These are phyloP conservation scores for Neodidymelliopsis sp. DNA, from an alignment of 2,329 filamentous ascomycete genomes.

Conservation along the genomic window DNA sequence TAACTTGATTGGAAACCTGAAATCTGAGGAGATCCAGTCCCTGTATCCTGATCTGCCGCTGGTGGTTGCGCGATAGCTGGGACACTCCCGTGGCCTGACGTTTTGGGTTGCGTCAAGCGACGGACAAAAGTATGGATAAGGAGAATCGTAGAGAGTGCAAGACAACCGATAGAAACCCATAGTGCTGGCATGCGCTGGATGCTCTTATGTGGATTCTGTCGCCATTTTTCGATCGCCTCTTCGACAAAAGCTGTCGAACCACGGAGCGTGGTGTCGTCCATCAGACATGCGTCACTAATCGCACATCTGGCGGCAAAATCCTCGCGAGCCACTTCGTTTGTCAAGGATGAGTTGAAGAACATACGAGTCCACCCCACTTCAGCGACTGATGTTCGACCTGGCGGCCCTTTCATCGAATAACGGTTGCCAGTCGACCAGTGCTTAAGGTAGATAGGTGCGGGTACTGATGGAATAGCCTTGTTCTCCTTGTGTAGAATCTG, in stretches of 20 bases:
- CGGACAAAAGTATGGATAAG: slow-evolving; percentile 42
- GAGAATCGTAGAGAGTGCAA: slow-evolving; percentile 38
- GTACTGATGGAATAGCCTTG: slow-evolving; percentile 49
- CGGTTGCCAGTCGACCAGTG: slow-evolving; percentile 59
- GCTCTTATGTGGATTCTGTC: slow-evolving; percentile 33
- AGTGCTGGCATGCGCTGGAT: slow-evolving; percentile 41
- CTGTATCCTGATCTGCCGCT: background rate
- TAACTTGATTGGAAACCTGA: background rate
- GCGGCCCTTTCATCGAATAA: slow-evolving; percentile 56
- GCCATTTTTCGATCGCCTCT: slow-evolving; percentile 38
- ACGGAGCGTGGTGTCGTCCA: slow-evolving; percentile 46
- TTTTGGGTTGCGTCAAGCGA: slow-evolving; percentile 26
- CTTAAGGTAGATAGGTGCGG: slow-evolving; percentile 54
- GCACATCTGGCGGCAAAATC: slow-evolving; percentile 43
- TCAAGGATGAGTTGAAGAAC: slow-evolving; percentile 60
- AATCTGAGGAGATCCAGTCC: background rate
- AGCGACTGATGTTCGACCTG: slow-evolving; percentile 49
- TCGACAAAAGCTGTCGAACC: slow-evolving; percentile 38
- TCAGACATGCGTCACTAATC: slow-evolving; percentile 43
- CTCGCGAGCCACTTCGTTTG: slow-evolving; percentile 38
- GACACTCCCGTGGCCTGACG: slow-evolving; percentile 13
- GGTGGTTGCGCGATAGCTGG: background rate
- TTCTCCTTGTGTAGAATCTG: slow-evolving; percentile 45
- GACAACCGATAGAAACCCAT: slow-evolving; percentile 42
- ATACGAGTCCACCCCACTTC: slow-evolving; percentile 57